Evolutionary conservation across 352 stramenopile genomes (phyloP), one percentile per base, ranked within the genome.

Genomic region (Phytophthora meadii): DNA sequence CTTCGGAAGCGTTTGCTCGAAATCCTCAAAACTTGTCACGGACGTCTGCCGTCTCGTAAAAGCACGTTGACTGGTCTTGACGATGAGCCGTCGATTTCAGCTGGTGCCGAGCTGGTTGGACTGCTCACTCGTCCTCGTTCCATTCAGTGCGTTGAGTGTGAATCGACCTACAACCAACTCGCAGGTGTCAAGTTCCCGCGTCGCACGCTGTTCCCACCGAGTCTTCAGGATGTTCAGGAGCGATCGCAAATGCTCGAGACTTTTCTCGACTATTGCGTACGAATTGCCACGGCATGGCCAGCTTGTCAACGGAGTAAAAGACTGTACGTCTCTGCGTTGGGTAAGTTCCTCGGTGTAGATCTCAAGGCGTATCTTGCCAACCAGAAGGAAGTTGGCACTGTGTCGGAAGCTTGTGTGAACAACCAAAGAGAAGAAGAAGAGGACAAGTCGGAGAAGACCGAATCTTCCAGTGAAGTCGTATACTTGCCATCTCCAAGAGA

Each of bases 261-360:
- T 1, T 92, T 89, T 32, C 68, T 92, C 9, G 54, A 76, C 36
- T 55, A 73, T 30, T 84, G 69, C 30, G 45, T 82, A 5, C 65
- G 54, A 2, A 50, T 82, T 25, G 55, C 84, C 24, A 68, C 71
- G 2, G 54, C 73, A 32, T 88, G 77, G 82, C 42, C 65, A 10
- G 77, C 81, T 19, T 92, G 82, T 28, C 65, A 70, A 12, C 81
- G 81, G n/a, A 81, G 77, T 46, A 71, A 77, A 41, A 61, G 72
- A 61, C 48, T 82, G 54, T 81, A 81, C 49, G 56, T 59, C 4
- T 32, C 63, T 27, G 59, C 77, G 4, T 32, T 92, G 46, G 77
- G 82, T 40, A 77, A 79, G 57, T 92, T 92, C 46, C 51, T 89
- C 2, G 75, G 71, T 34, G 60, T 85, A n/a, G 77, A 92, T 24